Base-by-base conservation (phyloP, 495 filamentous ascomycete genomes). In the Daldinia bambusicola region DNA sequence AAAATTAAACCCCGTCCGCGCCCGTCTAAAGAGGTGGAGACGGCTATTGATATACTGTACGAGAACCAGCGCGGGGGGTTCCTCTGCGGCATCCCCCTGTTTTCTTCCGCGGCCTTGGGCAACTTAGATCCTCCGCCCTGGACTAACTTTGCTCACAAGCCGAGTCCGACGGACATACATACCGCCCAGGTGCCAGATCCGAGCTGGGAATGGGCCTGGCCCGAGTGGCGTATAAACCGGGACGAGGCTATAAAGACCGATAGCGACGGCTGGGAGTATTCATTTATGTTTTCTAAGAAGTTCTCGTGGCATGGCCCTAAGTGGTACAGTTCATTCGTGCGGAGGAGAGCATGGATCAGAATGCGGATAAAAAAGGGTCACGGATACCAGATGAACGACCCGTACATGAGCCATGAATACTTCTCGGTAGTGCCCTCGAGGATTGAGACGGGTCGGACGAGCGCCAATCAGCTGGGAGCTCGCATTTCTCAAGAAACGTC, bases 131-230 rank as follows among this genome's bases (percentile, higher is more conserved):
- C 93, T 2, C 67, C 90, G 0, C 83, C 92, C 2, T 99, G 96
- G 96, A 91, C 93, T 66, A 97, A 93, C 67, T 83, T 82, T 18
- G 87, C 85, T 40, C 86, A 89, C 61, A 89, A 90, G 67, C 81
- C 90, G 31, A 94, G 91, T 63, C 86, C 92, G 16, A 95, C 96
- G 66, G 88, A 95, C 75, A 96, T 97, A 65, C 87, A 89, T 58
- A 96, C 94, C 65, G 93, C 95, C 0, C 96, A 98, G 76, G 84
- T 96, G 2, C 95, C 96, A 0, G 96, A 98, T 76, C 96, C 96
- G 2, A 92, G 90, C 74, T 99, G 96, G 96, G 88, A 91, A 79
- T 99, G 95, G 95, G 90, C 87, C 4, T 99, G 95, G 96, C 88
- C 90, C 63, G 89, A 90, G 40, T 99, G 96, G 96, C 93, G 92